A percentile compares a stretch with the other conserved stretches of the same genome.
Conservation (phyloP, 345 rosid genomes). For the Hirschfeldia incana region DNA sequence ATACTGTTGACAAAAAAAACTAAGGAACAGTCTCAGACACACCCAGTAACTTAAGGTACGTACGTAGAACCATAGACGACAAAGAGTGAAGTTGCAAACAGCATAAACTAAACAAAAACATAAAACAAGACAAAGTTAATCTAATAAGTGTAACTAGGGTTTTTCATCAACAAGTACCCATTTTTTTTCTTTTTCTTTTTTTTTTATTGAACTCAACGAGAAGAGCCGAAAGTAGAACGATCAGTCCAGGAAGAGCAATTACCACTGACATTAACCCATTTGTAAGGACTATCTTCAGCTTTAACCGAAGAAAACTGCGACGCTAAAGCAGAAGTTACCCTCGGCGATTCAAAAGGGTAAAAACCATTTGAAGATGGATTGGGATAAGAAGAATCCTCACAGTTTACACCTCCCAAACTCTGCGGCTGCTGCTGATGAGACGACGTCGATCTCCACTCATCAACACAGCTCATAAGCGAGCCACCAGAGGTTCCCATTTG, state of each 20-base stretch:
- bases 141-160: constrained; percentile 29
- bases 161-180: constrained; percentile 20
- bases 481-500: constrained; percentile 34
- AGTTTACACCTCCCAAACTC: constrained; percentile 25
- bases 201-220: constrained; percentile 29
- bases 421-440: constrained; percentile 15
- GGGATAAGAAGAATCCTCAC: constrained; percentile 23
- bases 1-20: constrained; percentile 14
- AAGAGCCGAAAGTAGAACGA: constrained; percentile 38
- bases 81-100: constrained; percentile 7
- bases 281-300: constrained; percentile 44
- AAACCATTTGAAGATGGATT: constrained; percentile 33
- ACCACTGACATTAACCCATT: constrained; percentile 40
- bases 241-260: constrained; percentile 39
- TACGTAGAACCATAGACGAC: constrained; percentile 4
- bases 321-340: constrained; percentile 34
- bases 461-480: constrained; percentile 35
- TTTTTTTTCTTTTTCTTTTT: neutral
- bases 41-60: constrained; percentile 15
- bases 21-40: constrained; percentile 27
- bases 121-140: constrained; percentile 22
- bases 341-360: constrained; percentile 35
- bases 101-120: constrained; percentile 16
- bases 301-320: constrained; percentile 39
- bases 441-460: constrained; percentile 32